phyloP scores from a whole-genome alignment of 106 monocot genomes.

The Dioscorea zingiberensis region DNA sequence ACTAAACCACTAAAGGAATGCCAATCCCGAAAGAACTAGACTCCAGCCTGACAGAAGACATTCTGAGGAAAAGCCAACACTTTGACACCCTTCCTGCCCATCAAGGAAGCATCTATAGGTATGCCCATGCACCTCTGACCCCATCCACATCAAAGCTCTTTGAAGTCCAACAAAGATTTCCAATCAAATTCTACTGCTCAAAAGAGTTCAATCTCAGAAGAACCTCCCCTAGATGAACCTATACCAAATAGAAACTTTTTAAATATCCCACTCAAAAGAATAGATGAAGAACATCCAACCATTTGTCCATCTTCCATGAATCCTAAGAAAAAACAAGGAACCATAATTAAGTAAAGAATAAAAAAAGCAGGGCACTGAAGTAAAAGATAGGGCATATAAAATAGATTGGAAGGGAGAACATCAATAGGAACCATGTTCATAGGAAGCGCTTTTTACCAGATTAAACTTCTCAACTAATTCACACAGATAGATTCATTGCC shows the following conservation, averaged over 20 bases:
- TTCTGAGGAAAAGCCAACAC: background rate
- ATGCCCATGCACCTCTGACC: background rate
- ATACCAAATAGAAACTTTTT: background rate
- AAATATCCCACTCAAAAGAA: background rate
- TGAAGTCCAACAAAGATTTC: background rate
- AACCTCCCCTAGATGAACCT: background rate
- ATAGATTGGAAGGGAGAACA: no score
- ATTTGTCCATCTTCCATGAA: background rate
- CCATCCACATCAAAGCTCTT: constrained; percentile 12
- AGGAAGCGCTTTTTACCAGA: no score
- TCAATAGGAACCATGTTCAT: no score
- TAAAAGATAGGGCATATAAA: no score
- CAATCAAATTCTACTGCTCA: background rate
- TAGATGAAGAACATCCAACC: background rate
- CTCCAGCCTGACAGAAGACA: background rate
- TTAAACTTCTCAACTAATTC: no score
- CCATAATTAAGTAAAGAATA: background rate
- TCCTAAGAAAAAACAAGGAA: background rate
- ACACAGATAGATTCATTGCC: no score
- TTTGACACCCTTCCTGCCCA: background rate
- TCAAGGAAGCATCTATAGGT: background rate
- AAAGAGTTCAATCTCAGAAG: background rate
- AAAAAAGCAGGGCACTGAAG: no score
- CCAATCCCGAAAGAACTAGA: background rate
- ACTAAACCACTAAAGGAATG: background rate